These are phyloP conservation scores for Sonneratia caseolaris DNA, from an alignment of 345 rosid genomes.

Conservation along the genomic window DNA sequence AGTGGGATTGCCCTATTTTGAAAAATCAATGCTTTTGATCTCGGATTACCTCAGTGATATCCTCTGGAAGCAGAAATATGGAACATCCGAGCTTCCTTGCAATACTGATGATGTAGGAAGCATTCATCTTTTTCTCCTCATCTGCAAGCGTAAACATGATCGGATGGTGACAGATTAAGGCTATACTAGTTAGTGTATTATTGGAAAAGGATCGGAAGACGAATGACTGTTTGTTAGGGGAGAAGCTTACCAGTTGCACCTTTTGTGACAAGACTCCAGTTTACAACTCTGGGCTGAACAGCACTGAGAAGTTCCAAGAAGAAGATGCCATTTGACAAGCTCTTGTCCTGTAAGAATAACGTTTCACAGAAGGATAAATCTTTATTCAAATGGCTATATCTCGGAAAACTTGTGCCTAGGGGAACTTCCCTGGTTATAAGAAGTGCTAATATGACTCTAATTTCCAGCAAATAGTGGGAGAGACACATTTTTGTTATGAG, in stretches of 20 bases:
- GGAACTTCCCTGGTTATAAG: not conserved
- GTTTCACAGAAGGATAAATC: not conserved
- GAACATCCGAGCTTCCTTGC: constrained; percentile 95
- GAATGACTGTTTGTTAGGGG: not conserved
- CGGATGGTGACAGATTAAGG: not conserved
- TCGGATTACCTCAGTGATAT: constrained; percentile 67
- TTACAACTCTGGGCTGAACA: constrained; percentile 82
- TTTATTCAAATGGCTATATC: not conserved
- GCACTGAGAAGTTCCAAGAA: constrained; percentile 86
- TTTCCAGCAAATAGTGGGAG: not conserved
- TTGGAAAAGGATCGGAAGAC: not conserved
- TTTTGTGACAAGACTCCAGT: constrained; percentile 91
- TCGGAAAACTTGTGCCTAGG: not conserved
- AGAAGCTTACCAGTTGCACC: constrained; percentile 55
- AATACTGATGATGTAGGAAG: constrained; percentile 83
- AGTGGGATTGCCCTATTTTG: no score
- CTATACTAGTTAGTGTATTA: not conserved
- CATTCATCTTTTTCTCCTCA: constrained; percentile 96
- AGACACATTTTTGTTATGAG: no score
- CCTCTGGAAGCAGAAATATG: constrained; percentile 94
- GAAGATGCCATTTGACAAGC: constrained; percentile 75
- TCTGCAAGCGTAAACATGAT: constrained; percentile 28
- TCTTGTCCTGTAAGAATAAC: constrained; percentile 56
- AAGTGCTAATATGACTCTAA: not conserved
- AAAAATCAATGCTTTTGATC: not conserved